Conservation (phyloP, 257 asterid species). For the Rhazya stricta region DNA sequence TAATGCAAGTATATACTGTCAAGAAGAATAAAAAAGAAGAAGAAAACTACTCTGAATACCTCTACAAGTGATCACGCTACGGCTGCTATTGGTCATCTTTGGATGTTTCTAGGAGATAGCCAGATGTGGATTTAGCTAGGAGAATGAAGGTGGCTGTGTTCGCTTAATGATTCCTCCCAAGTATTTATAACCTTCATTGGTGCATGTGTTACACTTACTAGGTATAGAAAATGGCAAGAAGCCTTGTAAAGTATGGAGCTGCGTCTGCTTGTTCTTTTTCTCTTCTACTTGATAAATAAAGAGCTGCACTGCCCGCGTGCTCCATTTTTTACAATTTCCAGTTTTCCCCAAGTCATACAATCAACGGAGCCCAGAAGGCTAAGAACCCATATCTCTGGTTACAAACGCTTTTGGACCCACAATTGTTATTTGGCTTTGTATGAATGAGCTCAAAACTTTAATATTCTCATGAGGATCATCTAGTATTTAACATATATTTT, state of each 20-base stretch:
- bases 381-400: too few species aligned
- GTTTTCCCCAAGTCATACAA: too few species aligned
- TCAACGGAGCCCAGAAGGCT: too few species aligned
- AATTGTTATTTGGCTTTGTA: too few species aligned
- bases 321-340: not conserved
- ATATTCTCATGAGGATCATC: too few species aligned
- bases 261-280: too few species aligned
- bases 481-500: too few species aligned
- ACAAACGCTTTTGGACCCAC: too few species aligned
- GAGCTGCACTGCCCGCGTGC: not conserved
- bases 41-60: not conserved
- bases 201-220: not conserved
- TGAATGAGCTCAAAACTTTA: too few species aligned
- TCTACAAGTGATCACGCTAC: conserved; percentile 18
- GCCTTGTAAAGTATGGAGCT: too few species aligned
- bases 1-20: not conserved
- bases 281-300: not conserved
- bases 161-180: not conserved
- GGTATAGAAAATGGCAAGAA: not conserved
- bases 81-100: conserved; percentile 15
- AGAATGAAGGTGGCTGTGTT: not conserved
- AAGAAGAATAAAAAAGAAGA: not conserved
- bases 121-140: not conserved
- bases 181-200: not conserved
- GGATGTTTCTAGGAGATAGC: not conserved